Conservation (phyloP, 805 yeast genomes). For the Yamadazyma paraphyllophila region DNA sequence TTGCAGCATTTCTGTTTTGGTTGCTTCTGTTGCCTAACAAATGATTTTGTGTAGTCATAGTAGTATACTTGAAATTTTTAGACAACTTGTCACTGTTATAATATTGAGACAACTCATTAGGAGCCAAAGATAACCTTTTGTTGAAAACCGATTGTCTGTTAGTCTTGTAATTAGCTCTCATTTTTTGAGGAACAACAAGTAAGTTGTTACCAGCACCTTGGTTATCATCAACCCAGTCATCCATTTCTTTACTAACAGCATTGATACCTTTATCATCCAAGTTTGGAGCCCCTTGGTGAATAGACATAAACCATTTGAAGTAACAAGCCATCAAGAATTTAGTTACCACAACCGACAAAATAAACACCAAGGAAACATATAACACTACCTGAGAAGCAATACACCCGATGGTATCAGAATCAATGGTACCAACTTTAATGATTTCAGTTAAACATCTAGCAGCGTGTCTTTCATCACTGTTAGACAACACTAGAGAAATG, state of each 20-base stretch:
- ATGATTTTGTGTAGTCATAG: conserved; percentile 67
- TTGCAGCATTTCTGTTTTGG: conserved; percentile 4
- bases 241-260: conserved; percentile 49
- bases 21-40: conserved; percentile 21
- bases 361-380: conserved; percentile 76
- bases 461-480: conserved; percentile 61
- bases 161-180: conserved; percentile 49
- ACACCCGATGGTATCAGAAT: conserved; percentile 89
- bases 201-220: conserved; percentile 25
- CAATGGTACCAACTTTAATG: conserved; percentile 84
- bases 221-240: conserved; percentile 67
- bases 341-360: conserved; percentile 70
- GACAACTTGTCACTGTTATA: conserved; percentile 31
- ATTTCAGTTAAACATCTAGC: conserved; percentile 86
- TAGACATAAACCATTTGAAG: conserved; percentile 76
- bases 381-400: conserved; percentile 85
- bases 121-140: conserved; percentile 37
- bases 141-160: conserved; percentile 43
- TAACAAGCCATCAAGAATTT: conserved; percentile 87
- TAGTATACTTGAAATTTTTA: conserved; percentile 47
- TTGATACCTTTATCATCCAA: conserved; percentile 42
- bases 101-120: conserved; percentile 36
- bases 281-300: conserved; percentile 74
- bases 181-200: conserved; percentile 47
- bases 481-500: conserved; percentile 68